Conservation (phyloP, 148 eudicot species). For the Chenopodium suecicum region DNA sequence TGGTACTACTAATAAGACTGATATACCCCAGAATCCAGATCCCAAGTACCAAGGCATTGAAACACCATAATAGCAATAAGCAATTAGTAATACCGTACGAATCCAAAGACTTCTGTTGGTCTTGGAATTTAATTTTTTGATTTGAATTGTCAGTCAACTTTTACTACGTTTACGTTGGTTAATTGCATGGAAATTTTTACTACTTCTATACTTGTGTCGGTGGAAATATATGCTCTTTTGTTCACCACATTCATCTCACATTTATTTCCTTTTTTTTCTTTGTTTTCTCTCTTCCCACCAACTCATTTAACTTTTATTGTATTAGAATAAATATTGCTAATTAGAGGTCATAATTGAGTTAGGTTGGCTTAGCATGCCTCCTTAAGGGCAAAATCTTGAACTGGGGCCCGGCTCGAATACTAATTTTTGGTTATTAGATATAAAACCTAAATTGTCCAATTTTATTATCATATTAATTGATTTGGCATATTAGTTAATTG, state of each 20-base stretch:
- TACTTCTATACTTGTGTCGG: background rate
- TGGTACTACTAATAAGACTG: background rate
- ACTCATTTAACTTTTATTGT: background rate
- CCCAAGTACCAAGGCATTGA: background rate
- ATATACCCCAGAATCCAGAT: background rate
- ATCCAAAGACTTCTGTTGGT: background rate
- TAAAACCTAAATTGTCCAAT: too few relatives aligned
- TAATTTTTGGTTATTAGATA: too few relatives aligned
- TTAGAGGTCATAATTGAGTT: background rate
- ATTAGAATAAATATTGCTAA: too few relatives aligned
- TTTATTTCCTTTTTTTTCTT: too few relatives aligned
- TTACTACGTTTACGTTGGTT: constrained; percentile 12
- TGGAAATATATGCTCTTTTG: background rate
- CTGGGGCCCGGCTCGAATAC: too few relatives aligned
- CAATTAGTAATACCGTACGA: constrained; percentile 5
- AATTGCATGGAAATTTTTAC: background rate
- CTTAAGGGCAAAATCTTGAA: background rate
- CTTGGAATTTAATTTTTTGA: background rate
- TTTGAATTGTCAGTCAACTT: constrained; percentile 17
- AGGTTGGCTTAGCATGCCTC: background rate
- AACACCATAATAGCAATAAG: background rate
- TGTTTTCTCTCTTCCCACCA: background rate
- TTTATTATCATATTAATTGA: too few relatives aligned
- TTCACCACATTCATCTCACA: background rate
- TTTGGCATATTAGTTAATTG: too few relatives aligned